These are phyloP conservation scores for Lentinula novae-zelandiae DNA, from an alignment of 1,284 basidiomycete genomes.

Conservation along the genomic window DNA sequence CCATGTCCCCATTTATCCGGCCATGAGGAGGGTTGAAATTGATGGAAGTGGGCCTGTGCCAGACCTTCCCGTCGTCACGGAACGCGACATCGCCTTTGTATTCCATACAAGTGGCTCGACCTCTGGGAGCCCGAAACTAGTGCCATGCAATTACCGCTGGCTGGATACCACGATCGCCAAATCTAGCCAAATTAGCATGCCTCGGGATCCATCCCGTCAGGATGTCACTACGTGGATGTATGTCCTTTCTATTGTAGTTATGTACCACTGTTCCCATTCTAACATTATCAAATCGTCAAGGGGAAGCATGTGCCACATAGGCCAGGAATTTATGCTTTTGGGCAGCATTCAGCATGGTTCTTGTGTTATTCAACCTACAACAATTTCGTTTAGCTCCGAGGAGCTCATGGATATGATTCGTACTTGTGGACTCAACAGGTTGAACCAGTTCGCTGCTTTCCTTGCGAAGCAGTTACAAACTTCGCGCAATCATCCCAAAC, in stretches of 20 bases:
- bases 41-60: conserved; percentile 39
- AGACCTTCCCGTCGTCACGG: conserved; percentile 32
- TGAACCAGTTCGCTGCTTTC: conserved; percentile 69
- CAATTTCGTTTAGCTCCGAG: conserved; percentile 57
- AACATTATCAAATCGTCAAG: conserved; percentile 26
- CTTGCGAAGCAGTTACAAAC: conserved; percentile 57
- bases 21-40: conserved; percentile 37
- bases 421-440: conserved; percentile 61
- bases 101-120: conserved; percentile 77
- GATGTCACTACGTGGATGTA: conserved; percentile 70
- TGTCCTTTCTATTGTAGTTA: conserved; percentile 25
- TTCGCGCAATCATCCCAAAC: conserved; percentile 56
- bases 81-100: conserved; percentile 52
- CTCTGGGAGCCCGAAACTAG: conserved; percentile 69
- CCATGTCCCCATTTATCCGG: conserved; percentile 45
- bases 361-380: conserved; percentile 66
- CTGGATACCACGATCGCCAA: conserved; percentile 52
- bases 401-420: conserved; percentile 70
- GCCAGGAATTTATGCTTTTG: conserved; percentile 63
- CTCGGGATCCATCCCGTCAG: conserved; percentile 44
- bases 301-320: conserved; percentile 72
- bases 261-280: not conserved
- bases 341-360: conserved; percentile 66
- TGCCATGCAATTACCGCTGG: conserved; percentile 64
- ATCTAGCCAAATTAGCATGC: conserved; percentile 46